Base-by-base conservation (phyloP, 225 moss, liverwort and hornwort genomes). In the Lunularia cruciata region DNA sequence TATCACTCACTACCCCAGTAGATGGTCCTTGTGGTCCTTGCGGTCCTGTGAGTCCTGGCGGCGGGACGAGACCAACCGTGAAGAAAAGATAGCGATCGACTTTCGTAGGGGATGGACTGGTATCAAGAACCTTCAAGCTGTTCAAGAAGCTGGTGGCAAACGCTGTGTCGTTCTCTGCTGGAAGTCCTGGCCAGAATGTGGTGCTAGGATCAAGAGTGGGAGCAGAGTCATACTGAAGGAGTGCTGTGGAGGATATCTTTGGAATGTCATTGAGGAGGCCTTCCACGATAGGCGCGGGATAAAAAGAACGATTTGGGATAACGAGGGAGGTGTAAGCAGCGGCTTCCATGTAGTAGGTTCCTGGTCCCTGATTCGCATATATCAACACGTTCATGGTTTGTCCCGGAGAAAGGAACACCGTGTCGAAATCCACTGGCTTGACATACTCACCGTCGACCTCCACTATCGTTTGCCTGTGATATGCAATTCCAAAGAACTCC, bases 1-100 rank as follows among this genome's bases (percentile, higher is more conserved):
- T 60, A 53, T 83, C 80, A 74, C 77, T 83, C 46, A 80, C 60
- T 6, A 68, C 33, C 35, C 73, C 79, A 12, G 67, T 33, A 3
- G 70, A 63, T 23, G 67, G 53, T 13, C 33, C 62, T 0, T 65
- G 48, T 61, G 76, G 77, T 35, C 66, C 70, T 3, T 26, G 54
- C 25, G 52, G 61, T 8, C 74, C 26, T 16, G 55, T 62, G n/a
- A n/a, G n/a, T n/a, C n/a, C n/a, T n/a, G n/a, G n/a, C n/a, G n/a
- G n/a, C n/a, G n/a, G n/a, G n/a, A n/a, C n/a, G n/a, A n/a, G n/a
- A 8, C 82, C 82, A 3, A 78, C 67, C 1, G 72, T 65, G 35
- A 75, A 82, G 57, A 68, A 67, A 30, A 71, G 74, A 40, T 75
- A 23, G 3, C 78, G 82, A 25, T 74, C 74, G 15, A 70, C 67